Base-by-base conservation (phyloP, 306 rosid genomes). In the Cucurbita pepo region DNA sequence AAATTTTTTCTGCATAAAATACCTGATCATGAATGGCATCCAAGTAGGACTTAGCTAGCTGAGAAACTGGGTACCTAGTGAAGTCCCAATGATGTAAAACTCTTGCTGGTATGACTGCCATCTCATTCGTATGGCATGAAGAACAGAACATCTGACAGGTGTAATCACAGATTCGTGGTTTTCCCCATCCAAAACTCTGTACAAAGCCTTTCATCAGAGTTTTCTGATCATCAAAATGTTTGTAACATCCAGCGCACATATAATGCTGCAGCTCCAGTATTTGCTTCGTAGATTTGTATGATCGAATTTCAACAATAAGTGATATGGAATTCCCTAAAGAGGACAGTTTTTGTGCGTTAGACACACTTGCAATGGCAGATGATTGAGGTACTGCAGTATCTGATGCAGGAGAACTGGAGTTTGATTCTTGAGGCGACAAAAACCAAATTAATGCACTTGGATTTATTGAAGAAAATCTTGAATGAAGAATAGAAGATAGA, bases 1-100 rank as follows among this genome's bases (percentile, higher is more conserved):
- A 64, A 77, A 53, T 25, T 38, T 67, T 3, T 48, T 50, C 74
- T 56, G 3, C 22, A 21, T 4, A 76, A 74, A 51, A 81, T 85
- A 95, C 99, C 87, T 91, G 92, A 77, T 95, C 99, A 74, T 85
- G 91, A 80, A 95, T 95, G 71, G 99, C 91, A 78, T 91, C 97
- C 85, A 95, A 86, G 79, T 84, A 91, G 9, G 97, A 95, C 82
- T 91, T 91, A 43, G 99, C 99, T 80, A 88, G 9, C 85, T 95
- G 99, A 69, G 97, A 95, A 79, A 95, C 97, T 47, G 90, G 86
- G 83, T 83, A 84, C 36, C 47, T 81, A 62, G 82, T 81, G 71
- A 95, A 95, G 83, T 95, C 97, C 99, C 99, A 95, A 69, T 85
- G 84, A 83, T 95, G 97, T 77, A 95, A 85, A 76, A 95, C 92